Conservation (phyloP, 768 basidiomycete genomes). For the Kwoniella sp. region DNA sequence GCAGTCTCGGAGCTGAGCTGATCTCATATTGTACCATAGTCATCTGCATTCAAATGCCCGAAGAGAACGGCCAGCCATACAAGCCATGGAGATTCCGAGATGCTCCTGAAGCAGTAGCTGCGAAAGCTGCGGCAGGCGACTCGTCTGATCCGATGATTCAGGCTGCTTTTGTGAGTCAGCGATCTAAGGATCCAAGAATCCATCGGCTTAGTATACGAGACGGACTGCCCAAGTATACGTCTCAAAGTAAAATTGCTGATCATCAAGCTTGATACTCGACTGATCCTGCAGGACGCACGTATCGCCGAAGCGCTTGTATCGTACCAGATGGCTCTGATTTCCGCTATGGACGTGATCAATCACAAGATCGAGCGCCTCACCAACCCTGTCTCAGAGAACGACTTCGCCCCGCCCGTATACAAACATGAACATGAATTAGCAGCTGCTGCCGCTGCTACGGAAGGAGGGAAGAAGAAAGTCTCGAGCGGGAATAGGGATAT, state of each 20-base stretch:
- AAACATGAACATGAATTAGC: constrained; percentile 15
- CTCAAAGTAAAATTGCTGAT: too few relatives aligned
- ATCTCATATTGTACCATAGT: constrained; percentile 26
- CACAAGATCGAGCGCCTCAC: constrained; percentile 37
- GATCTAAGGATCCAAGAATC: too few relatives aligned
- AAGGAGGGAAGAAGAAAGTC: constrained; percentile 17
- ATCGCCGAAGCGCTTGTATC: constrained; percentile 52
- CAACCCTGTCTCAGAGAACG: constrained; percentile 14
- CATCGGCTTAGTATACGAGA: too few relatives aligned
- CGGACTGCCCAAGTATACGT: too few relatives aligned
- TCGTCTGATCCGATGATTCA: constrained; percentile 11
- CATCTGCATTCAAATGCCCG: constrained; percentile 54
- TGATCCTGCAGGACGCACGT: constrained; percentile 37
- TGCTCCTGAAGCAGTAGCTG: constrained; percentile 44
- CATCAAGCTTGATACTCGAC: too few relatives aligned
- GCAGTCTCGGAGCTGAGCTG: neutral
- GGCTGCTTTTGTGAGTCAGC: constrained; percentile 26
- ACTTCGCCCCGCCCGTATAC: constrained; percentile 12
- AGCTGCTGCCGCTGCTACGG: constrained; percentile 5
- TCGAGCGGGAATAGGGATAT: constrained; percentile 29
- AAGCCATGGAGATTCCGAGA: constrained; percentile 53
- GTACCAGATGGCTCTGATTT: constrained; percentile 53
- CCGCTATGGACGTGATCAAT: constrained; percentile 42
- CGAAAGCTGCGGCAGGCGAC: constrained; percentile 27
- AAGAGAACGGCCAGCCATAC: constrained; percentile 47